Percentiles rank a stretch among this genome's conserved stretches.
phyloP scores from a whole-genome alignment of 148 eudicot species.

The Rhododendron simsii region DNA sequence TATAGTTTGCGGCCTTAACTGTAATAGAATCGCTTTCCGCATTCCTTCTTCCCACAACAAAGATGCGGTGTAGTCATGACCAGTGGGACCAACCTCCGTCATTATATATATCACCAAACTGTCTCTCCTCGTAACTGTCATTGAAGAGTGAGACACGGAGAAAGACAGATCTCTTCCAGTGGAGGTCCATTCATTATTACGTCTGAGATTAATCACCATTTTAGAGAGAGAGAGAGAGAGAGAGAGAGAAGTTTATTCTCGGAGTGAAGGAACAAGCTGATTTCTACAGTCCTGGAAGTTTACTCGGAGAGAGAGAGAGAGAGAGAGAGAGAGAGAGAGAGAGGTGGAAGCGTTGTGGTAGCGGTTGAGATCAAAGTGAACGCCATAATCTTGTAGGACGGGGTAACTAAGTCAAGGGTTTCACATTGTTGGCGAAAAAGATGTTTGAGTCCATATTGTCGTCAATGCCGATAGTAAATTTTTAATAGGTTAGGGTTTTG shows the following conservation, averaged over 20 bases:
- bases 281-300: neutral
- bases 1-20: too few relatives aligned
- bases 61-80: neutral
- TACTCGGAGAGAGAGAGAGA: neutral
- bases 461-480: neutral
- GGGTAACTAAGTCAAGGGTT: neutral
- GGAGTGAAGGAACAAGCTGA: neutral
- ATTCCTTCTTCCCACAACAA: too few relatives aligned
- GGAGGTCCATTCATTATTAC: neutral
- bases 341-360: neutral
- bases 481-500: neutral
- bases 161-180: conserved; percentile 18
- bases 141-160: neutral
- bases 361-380: neutral
- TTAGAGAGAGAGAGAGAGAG: neutral
- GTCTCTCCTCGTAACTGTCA: neutral
- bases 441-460: neutral
- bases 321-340: neutral
- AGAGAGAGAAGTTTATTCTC: neutral
- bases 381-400: neutral
- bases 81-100: neutral
- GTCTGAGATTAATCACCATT: neutral
- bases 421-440: neutral
- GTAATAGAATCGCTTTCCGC: too few relatives aligned
- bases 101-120: neutral